Evolutionary conservation across 2,329 filamentous ascomycete species (phyloP).

Genomic region (Dissoconium aciculare): DNA sequence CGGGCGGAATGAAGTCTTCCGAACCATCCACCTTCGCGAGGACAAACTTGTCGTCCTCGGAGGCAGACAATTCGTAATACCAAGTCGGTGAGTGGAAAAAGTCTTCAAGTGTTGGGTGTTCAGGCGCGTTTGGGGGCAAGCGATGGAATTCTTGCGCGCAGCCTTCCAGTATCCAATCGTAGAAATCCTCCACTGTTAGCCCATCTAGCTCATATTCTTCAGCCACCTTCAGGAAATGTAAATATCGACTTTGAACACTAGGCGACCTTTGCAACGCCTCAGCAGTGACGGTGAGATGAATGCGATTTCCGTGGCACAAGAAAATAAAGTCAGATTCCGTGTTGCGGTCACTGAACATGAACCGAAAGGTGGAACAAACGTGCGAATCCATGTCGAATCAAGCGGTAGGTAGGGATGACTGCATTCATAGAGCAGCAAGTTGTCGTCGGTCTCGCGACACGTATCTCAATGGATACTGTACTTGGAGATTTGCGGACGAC

Average conservation of each 20-base stretch:
- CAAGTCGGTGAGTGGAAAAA: conserved; percentile 1
- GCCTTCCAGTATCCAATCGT: conserved; percentile 1
- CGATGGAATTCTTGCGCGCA: conserved; percentile 1
- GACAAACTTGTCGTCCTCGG: not conserved
- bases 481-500: no score
- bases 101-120: conserved; percentile 1
- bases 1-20: conserved; percentile 1
- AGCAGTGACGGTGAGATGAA: not conserved
- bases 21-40: conserved; percentile 1
- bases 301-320: not conserved
- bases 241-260: conserved; percentile 1
- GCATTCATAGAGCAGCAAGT: not conserved
- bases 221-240: conserved; percentile 1
- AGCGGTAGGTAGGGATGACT: conserved; percentile 1
- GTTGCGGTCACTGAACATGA: conserved; percentile 2
- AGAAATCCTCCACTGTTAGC: conserved; percentile 3
- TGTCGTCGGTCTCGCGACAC: not conserved
- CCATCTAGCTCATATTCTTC: not conserved
- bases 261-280: not conserved
- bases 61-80: conserved; percentile 1
- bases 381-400: conserved; percentile 1
- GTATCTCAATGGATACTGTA: no score
- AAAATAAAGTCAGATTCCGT: not conserved
- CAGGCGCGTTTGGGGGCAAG: not conserved
- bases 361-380: conserved; percentile 1